phyloP scores from a whole-genome alignment of 202 grass and related monocot species.

The Digitaria exilis region DNA sequence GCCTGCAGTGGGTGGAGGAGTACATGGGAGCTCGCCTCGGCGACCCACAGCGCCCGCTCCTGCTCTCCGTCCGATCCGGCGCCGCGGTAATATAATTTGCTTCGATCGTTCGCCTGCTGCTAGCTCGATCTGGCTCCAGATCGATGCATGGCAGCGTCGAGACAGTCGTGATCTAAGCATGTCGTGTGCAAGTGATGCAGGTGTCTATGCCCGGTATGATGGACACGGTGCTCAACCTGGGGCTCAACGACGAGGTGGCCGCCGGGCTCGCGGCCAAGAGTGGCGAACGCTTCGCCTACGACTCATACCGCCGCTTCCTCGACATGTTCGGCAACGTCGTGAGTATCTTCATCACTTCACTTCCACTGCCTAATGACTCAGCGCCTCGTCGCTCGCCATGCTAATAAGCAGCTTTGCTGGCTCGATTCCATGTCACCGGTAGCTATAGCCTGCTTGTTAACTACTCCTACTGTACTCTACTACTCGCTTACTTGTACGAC shows the following conservation, averaged over 20 bases:
- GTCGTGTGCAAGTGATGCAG: neutral
- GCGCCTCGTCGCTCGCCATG: neutral
- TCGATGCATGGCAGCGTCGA: too few relatives aligned
- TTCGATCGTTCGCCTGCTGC: too few relatives aligned
- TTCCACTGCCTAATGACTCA: neutral
- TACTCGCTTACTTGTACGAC: constrained; percentile 20
- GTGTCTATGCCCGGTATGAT: constrained; percentile 99
- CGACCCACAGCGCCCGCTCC: constrained; percentile 69
- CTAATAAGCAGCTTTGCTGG: neutral
- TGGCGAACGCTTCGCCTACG: constrained; percentile 91
- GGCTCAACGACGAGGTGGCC: constrained; percentile 88
- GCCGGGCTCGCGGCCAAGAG: constrained; percentile 71
- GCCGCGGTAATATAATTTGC: constrained; percentile 41
- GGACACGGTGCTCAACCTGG: constrained; percentile 98
- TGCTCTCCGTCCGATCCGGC: constrained; percentile 95
- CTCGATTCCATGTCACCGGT: too few relatives aligned
- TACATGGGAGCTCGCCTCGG: constrained; percentile 74
- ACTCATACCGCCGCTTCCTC: constrained; percentile 92
- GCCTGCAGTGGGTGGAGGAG: constrained; percentile 64
- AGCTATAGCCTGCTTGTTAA: too few relatives aligned
- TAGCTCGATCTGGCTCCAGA: too few relatives aligned
- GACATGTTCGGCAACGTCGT: constrained; percentile 99
- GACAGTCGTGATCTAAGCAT: too few relatives aligned
- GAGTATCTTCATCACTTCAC: constrained; percentile 6
- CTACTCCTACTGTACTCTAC: neutral